phyloP scores from a whole-genome alignment of 2,329 filamentous ascomycete genomes.

The Verticillium zaregamsianum region DNA sequence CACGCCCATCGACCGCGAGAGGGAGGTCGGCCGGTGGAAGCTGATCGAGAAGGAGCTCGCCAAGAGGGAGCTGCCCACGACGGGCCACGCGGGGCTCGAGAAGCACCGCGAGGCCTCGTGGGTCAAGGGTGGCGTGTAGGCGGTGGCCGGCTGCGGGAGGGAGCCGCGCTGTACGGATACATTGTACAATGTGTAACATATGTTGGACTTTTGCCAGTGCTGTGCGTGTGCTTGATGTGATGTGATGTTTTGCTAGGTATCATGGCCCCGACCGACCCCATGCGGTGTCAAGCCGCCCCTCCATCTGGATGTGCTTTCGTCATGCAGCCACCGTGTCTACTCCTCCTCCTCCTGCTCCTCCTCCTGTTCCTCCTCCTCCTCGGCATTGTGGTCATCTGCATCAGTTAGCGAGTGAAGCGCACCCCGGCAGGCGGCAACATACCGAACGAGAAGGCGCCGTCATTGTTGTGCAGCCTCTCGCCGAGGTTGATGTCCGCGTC shows the following conservation, averaged over 20 bases:
- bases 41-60: constrained; percentile 67
- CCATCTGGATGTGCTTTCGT: neutral
- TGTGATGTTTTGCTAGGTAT: neutral
- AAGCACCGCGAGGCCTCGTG: constrained; percentile 40
- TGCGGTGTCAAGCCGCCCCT: no score
- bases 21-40: constrained; percentile 72
- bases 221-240: neutral
- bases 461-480: constrained; percentile 48
- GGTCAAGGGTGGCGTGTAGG: constrained; percentile 33
- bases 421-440: neutral
- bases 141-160: neutral
- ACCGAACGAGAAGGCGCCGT: constrained; percentile 38
- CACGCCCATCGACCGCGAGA: constrained; percentile 69
- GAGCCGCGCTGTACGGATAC: constrained; percentile 11
- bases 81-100: constrained; percentile 35
- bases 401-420: neutral
- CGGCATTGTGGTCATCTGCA: neutral
- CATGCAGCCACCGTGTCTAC: neutral
- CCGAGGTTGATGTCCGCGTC: constrained; percentile 49
- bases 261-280: neutral
- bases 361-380: constrained; percentile 1
- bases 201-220: neutral
- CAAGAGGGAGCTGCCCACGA: constrained; percentile 56
- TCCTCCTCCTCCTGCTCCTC: neutral
- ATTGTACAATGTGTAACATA: constrained; percentile 16